Base-by-base conservation (phyloP, 2,329 filamentous ascomycete species). In the Grosmannia huntii region DNA sequence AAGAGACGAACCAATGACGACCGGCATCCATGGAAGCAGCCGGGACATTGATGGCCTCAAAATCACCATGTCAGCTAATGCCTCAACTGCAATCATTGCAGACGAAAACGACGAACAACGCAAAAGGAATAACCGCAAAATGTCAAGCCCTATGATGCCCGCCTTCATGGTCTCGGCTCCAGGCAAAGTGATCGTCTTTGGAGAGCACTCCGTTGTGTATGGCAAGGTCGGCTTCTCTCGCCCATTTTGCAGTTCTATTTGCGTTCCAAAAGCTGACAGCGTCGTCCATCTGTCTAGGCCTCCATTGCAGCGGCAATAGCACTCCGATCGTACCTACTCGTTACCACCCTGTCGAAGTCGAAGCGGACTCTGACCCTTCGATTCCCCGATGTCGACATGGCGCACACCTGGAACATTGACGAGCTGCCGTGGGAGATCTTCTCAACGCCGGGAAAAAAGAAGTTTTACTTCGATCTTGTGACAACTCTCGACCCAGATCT, bases 131-230 rank as follows among this genome's bases (percentile, higher is more conserved):
- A 70, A 73, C 54, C 79, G 82, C 68, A 85, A 82, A 65, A 72
- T 76, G 61, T 85, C 82, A 12, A 82, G 74, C 58, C 83, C 83
- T 4, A 82, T 86, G 82, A 83, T 94, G 73, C 91, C 92, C 50
- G 77, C 91, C 61, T 99, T 99, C 70, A 96, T 99, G 89, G 91
- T 97, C 59, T 97, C 94, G 19, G 92, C 95, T 2, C 94, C 94
- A 0, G 95, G 92, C 63, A 99, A 99, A 71, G 94, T 96, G 68
- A 99, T 99, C 70, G 89, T 97, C 57, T 97, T 92, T 73, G 94
- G 94, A 64, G 94, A 99, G 72, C 94, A 99, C 75, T 88, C 94
- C 2, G 94, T 97, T n/a, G 94, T 99, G 23, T 84, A 99, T 68
- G 91, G 91, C 68, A 97, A 96, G 82, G 87, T 89, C 74, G 58